These are phyloP conservation scores for Fusarium hainanense DNA, from an alignment of 2,329 filamentous ascomycete genomes.

Conservation along the genomic window DNA sequence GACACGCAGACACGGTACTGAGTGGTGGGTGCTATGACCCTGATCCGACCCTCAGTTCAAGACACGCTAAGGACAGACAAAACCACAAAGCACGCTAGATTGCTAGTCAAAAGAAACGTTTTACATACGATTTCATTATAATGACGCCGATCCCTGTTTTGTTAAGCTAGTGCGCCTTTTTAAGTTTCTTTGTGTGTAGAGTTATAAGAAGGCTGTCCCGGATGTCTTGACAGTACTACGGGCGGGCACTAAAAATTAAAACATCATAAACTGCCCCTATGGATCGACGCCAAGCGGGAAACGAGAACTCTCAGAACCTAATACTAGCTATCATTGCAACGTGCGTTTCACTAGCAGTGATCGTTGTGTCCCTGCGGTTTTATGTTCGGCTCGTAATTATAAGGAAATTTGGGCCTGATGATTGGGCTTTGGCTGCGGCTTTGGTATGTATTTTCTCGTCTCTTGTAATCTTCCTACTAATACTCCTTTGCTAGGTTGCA, in stretches of 20 bases:
- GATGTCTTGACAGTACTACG: neutral
- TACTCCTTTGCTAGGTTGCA: neutral
- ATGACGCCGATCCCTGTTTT: neutral
- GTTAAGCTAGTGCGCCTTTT: neutral
- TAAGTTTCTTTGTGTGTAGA: neutral
- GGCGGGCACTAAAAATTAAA: neutral
- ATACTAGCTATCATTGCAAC: neutral
- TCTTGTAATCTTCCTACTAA: neutral
- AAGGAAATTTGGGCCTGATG: neutral
- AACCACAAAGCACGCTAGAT: neutral
- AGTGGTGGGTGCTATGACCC: neutral
- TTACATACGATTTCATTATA: neutral
- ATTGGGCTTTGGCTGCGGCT: neutral
- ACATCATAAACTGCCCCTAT: neutral
- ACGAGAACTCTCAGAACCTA: neutral
- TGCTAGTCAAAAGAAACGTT: neutral
- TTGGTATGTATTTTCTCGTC: neutral
- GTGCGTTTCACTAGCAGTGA: neutral
- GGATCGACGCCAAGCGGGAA: neutral
- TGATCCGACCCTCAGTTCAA: neutral
- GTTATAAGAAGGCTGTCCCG: neutral
- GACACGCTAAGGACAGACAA: neutral
- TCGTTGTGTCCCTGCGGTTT: neutral
- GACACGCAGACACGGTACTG: neutral
- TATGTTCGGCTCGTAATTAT: neutral